Base-by-base conservation (phyloP, 768 basidiomycete genomes). In the Tephrocybe sp. region DNA sequence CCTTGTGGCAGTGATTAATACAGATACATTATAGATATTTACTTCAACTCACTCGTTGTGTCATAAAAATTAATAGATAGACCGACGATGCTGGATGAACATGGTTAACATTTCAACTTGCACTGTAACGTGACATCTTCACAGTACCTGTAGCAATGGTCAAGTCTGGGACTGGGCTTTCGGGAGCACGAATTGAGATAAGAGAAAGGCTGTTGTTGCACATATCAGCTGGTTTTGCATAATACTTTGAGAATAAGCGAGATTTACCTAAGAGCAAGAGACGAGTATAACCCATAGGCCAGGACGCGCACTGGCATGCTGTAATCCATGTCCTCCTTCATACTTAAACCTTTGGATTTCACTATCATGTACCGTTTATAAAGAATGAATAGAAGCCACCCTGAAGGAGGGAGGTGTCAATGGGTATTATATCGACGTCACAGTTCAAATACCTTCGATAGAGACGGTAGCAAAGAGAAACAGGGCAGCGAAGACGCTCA, bases 171-270 rank as follows among this genome's bases (percentile, higher is more conserved):
- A 70, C 65, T 12, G 76, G 75, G 50, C 69, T 76, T 21, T 69
- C 60, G 0, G 75, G 75, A 9, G 73, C 64, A 18, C 57, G 62
- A n/a, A 76, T 62, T 1, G 77, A 76, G 12, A 79, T 47, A 10
- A 79, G 59, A 49, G 75, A 76, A 44, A 78, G 55, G 48, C 76
- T 77, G n/a, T n/a, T n/a, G n/a, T n/a, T n/a, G n/a, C n/a, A n/a
- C n/a, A n/a, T n/a, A n/a, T n/a, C n/a, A n/a, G n/a, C n/a, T n/a
- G n/a, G n/a, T n/a, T n/a, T n/a, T n/a, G n/a, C n/a, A n/a, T n/a
- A n/a, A n/a, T n/a, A n/a, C n/a, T n/a, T n/a, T n/a, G n/a, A n/a
- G n/a, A n/a, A n/a, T n/a, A n/a, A n/a, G n/a, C n/a, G 9, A 50
- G 57, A 29, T 34, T 3, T 27, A 74, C 77, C 75, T 71, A 47